Evolutionary conservation across 169 alveolate species (phyloP).

Genomic region (Eimeria necatrix): DNA sequence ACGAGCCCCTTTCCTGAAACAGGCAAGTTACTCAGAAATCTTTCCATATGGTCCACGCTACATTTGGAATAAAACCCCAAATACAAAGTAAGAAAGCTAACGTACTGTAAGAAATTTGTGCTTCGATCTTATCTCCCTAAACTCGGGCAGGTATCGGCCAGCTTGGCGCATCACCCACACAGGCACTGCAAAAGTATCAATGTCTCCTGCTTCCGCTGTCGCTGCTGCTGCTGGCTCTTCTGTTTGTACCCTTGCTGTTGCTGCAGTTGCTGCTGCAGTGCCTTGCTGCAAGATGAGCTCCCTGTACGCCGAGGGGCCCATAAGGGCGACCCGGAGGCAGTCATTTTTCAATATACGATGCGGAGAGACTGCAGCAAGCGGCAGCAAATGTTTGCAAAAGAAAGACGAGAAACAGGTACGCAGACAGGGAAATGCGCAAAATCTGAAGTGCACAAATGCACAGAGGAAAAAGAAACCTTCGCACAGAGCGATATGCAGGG

Average conservation of each 20-base stretch:
- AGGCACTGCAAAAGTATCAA: constrained; percentile 81
- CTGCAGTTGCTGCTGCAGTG: neutral
- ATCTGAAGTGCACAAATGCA: neutral
- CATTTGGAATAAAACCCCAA: no score
- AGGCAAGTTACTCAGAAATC: no score
- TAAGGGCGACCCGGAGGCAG: constrained; percentile 32
- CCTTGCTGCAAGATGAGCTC: constrained; percentile 11
- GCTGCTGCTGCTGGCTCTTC: no score
- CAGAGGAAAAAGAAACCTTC: neutral
- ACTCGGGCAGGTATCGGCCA: constrained; percentile 92
- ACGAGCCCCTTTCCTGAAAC: no score
- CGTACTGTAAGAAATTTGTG: constrained; percentile 86
- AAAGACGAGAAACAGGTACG: neutral
- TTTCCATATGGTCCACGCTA: no score
- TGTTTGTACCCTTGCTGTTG: no score
- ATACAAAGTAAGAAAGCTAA: neutral
- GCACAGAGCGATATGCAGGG: neutral
- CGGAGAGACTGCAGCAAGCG: neutral
- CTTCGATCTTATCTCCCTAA: constrained; percentile 82
- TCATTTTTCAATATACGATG: constrained; percentile 9
- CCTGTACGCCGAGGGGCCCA: constrained; percentile 37
- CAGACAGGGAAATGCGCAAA: neutral
- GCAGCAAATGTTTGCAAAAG: neutral
- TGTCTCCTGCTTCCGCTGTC: neutral
- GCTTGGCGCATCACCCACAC: constrained; percentile 94